A percentile compares a stretch with the other conserved stretches of the same genome.
Evolutionary conservation across 257 asterid species (phyloP).

Genomic region (Cordia subcordata): DNA sequence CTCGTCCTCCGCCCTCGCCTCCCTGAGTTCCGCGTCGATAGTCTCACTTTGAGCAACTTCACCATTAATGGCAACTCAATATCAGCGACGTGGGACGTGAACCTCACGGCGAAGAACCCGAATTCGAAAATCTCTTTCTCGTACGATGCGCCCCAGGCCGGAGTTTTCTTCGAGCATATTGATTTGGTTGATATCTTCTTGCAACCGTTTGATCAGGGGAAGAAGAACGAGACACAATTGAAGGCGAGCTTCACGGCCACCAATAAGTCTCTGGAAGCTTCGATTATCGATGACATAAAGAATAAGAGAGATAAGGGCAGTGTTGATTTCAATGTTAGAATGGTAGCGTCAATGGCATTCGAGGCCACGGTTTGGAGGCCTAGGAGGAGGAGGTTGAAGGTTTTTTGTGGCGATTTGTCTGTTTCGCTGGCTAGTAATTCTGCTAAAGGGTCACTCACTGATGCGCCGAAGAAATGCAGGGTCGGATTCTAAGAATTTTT

Average conservation of each 20-base stretch:
- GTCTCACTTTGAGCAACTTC: conserved; percentile 51
- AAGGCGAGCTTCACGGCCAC: conserved; percentile 57
- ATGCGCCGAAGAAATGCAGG: conserved; percentile 63
- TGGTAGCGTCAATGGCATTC: conserved; percentile 57
- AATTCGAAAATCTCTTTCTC: conserved; percentile 56
- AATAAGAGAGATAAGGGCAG: conserved; percentile 36
- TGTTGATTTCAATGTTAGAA: conserved; percentile 54
- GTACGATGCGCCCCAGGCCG: conserved; percentile 48
- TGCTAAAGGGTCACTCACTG: conserved; percentile 43
- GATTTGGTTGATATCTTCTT: conserved; percentile 46
- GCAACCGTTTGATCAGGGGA: conserved; percentile 63
- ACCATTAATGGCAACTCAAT: conserved; percentile 37
- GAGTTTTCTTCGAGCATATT: conserved; percentile 23
- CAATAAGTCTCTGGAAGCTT: conserved; percentile 39
- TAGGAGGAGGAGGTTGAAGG: conserved; percentile 64
- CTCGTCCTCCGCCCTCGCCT: conserved; percentile 79
- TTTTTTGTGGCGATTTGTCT: conserved; percentile 56
- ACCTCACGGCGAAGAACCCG: conserved; percentile 72
- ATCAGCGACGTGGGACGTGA: conserved; percentile 44
- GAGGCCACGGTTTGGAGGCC: conserved; percentile 76
- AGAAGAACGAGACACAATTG: conserved; percentile 47
- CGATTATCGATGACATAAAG: conserved; percentile 42
- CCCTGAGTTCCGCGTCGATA: conserved; percentile 74
- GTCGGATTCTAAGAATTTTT: conserved; percentile 34
- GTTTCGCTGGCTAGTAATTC: conserved; percentile 37